Base-by-base conservation (phyloP, 306 rosid species). In the Sesbania bispinosa region DNA sequence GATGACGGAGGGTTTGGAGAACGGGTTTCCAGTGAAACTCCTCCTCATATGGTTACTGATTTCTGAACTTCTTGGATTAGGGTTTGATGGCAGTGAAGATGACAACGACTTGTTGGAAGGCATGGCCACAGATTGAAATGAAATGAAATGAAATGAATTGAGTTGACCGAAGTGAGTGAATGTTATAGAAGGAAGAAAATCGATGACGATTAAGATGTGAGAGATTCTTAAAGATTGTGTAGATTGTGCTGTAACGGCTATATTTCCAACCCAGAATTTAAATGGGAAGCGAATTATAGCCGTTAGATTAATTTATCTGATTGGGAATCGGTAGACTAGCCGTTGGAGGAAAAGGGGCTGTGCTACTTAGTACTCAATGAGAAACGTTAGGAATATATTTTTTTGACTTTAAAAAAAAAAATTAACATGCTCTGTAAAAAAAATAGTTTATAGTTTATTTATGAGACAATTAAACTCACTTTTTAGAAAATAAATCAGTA, bases 1-100 rank as follows among this genome's bases (percentile, higher is more conserved):
- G 15, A 69, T 24, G 7, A 85, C 39, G 0, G 96, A 85, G 26
- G 95, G 95, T 61, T 86, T 92, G 29, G 79, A 1, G 39, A 89
- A 89, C 0, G 95, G 90, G 75, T 82, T 92, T 19, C 95, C 96
- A 2, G 76, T 60, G 85, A 92, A 85, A 84, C 96, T 92, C 64
- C 88, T 85, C 51, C 93, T 71, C 54, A 86, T 30, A 16, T 92
- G 81, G 53, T 88, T 79, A 21, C 51, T 59, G 36, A 74, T 63
- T 74, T 92, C 98, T 0, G 93, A 89, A 69, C 52, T 89, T 88
- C 96, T 80, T 14, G 86, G 36, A 79, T 26, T 86, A 14, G 86
- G 88, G 77, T 75, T 85, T 15, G 88, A 54, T 5, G 74, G 54
- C 48, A 53, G 18, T 46, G 83, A 69, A 14, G 86, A 69, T 7